phyloP scores from a whole-genome alignment of 2,329 filamentous ascomycete genomes.

The Talaromyces funiculosus region DNA sequence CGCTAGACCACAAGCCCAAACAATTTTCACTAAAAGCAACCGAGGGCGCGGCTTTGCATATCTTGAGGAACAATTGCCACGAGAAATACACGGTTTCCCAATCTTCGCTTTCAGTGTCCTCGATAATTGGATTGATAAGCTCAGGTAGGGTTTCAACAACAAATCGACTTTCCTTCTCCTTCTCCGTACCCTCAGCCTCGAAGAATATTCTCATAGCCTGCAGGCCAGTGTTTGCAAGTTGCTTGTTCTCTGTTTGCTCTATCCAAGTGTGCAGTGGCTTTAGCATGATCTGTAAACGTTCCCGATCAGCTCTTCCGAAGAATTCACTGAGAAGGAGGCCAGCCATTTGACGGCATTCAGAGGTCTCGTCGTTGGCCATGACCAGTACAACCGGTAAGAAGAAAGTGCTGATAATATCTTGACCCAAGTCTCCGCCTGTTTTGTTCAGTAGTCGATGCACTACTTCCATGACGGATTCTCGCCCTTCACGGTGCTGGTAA shows the following conservation, averaged over 20 bases:
- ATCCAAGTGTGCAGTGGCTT: slow-evolving; percentile 69
- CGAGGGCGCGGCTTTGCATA: slow-evolving; percentile 62
- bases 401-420: slow-evolving; percentile 72
- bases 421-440: slow-evolving; percentile 71
- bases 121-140: slow-evolving; percentile 50
- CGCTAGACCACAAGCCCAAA: slow-evolving; percentile 62
- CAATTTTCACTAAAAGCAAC: slow-evolving; percentile 57
- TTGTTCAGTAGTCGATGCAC: slow-evolving; percentile 82
- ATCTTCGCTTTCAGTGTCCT: slow-evolving; percentile 46
- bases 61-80: slow-evolving; percentile 61
- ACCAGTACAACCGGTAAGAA: slow-evolving; percentile 84
- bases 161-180: slow-evolving; percentile 62
- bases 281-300: slow-evolving; percentile 65
- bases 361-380: slow-evolving; percentile 80
- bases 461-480: slow-evolving; percentile 89
- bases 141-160: slow-evolving; percentile 50
- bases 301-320: slow-evolving; percentile 70
- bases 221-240: slow-evolving; percentile 67
- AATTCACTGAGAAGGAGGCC: slow-evolving; percentile 72
- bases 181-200: slow-evolving; percentile 59
- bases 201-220: slow-evolving; percentile 81
- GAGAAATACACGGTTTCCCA: slow-evolving; percentile 71
- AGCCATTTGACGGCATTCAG: slow-evolving; percentile 77
- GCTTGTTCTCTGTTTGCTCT: slow-evolving; percentile 64
- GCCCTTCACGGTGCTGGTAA: slow-evolving; percentile 81